Conservation (phyloP, 139 green algal genomes). For the Chlorella ohadii region DNA sequence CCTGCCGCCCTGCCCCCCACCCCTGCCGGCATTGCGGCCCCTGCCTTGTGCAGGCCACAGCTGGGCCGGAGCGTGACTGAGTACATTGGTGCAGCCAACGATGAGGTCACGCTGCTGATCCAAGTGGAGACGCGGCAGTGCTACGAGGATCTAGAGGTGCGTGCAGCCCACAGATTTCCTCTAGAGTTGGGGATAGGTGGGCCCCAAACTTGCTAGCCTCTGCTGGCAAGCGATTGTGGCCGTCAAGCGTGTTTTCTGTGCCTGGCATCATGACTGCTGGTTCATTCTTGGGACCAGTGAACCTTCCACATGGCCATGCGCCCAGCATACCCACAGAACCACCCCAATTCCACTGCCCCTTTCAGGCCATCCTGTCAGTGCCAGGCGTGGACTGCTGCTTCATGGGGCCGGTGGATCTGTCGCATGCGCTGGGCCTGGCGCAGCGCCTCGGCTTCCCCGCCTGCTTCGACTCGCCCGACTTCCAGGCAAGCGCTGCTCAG, state of each 20-base stretch:
- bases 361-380: constrained; percentile 12
- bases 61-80: constrained; percentile 31
- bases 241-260: too few species aligned
- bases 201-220: too few species aligned
- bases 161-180: too few species aligned
- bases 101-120: constrained; percentile 33
- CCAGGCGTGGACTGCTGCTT: constrained; percentile 20
- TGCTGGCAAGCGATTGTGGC: too few species aligned
- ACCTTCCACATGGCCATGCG: too few species aligned
- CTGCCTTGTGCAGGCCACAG: constrained; percentile 41
- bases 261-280: too few species aligned
- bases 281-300: too few species aligned
- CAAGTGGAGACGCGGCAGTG: constrained; percentile 30
- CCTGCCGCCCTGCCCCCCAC: too few species aligned
- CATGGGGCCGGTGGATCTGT: constrained; percentile 34
- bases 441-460: constrained; percentile 26
- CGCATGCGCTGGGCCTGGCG: constrained; percentile 26
- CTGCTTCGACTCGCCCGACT: constrained; percentile 34
- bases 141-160: constrained; percentile 16
- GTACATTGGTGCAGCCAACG: constrained; percentile 30
- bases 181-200: too few species aligned
- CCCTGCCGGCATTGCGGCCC: too few species aligned
- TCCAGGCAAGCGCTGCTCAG: constrained; percentile 9
- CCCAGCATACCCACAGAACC: too few species aligned
- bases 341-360: too few species aligned